phyloP scores from a whole-genome alignment of 208 protist genomes.

The Borovskyia barvae region DNA sequence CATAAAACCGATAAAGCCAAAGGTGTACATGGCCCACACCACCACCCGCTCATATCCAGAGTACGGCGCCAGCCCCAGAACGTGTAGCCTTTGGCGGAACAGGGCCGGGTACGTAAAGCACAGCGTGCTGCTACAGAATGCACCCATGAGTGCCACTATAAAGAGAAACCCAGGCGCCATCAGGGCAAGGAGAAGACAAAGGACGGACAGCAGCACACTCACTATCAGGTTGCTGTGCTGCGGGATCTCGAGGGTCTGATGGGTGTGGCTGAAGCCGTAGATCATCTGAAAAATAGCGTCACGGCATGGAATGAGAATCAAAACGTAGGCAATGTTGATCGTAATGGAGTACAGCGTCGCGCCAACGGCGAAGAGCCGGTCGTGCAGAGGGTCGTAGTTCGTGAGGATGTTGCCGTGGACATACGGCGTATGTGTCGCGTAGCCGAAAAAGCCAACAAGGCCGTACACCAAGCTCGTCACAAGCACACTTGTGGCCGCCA shows the following conservation, averaged over 20 bases:
- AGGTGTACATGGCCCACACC: constrained; percentile 40
- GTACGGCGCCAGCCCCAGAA: constrained; percentile 39
- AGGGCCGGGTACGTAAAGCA: constrained; percentile 70
- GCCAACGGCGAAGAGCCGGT: constrained; percentile 45
- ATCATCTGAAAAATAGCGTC: constrained; percentile 58
- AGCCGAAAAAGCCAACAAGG: constrained; percentile 64
- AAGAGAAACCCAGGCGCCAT: constrained; percentile 52
- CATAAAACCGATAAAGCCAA: constrained; percentile 44
- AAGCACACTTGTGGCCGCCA: constrained; percentile 47
- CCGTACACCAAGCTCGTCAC: constrained; percentile 57
- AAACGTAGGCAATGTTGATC: constrained; percentile 55
- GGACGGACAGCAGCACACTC: constrained; percentile 36
- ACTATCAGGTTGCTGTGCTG: constrained; percentile 35
- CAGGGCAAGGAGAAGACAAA: constrained; percentile 48
- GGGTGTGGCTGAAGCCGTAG: constrained; percentile 54
- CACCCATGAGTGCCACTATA: constrained; percentile 64
- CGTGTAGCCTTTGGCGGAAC: constrained; percentile 57
- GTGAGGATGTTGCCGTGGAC: constrained; percentile 71
- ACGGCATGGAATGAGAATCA: constrained; percentile 63
- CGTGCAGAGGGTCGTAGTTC: constrained; percentile 59
- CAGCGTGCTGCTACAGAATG: constrained; percentile 66
- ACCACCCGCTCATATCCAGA: constrained; percentile 25
- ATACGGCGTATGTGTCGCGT: constrained; percentile 38
- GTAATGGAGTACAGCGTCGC: constrained; percentile 54
- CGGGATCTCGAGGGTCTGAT: constrained; percentile 31